A percentile compares a stretch with the other conserved stretches of the same genome.
Conservation (phyloP, 1,284 basidiomycete species). For the Dichomitus squalens region DNA sequence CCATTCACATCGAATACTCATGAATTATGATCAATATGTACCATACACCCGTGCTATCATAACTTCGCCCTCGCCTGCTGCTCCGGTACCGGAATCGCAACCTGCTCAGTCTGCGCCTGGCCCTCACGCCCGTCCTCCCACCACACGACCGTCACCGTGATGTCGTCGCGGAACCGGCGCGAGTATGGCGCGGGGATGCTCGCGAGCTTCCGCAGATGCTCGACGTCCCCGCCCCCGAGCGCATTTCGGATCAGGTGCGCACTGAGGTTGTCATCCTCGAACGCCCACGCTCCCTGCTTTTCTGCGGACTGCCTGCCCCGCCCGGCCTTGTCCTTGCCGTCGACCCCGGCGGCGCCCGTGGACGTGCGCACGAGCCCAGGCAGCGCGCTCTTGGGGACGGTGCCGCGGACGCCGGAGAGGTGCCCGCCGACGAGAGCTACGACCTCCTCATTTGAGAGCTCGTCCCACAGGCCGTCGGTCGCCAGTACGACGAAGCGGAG, state of each 20-base stretch:
- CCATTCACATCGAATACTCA: neutral
- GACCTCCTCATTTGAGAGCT: conserved; percentile 93
- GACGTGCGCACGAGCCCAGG: conserved; percentile 55
- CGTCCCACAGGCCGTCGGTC: conserved; percentile 86
- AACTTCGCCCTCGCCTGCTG: conserved; percentile 41
- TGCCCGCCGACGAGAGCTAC: conserved; percentile 89
- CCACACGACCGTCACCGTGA: conserved; percentile 88
- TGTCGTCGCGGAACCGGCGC: conserved; percentile 84
- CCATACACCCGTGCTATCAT: conserved; percentile 24
- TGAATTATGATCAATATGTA: conserved; percentile 24
- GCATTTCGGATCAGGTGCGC: conserved; percentile 95
- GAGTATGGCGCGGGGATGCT: conserved; percentile 86
- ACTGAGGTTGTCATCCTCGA: conserved; percentile 85
- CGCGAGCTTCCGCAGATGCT: conserved; percentile 67
- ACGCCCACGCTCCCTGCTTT: conserved; percentile 68
- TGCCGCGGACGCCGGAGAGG: conserved; percentile 72
- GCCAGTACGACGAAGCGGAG: conserved; percentile 69
- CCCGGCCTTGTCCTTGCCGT: conserved; percentile 58
- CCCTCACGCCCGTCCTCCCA: conserved; percentile 68
- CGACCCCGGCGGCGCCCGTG: conserved; percentile 55
- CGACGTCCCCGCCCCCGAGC: conserved; percentile 83
- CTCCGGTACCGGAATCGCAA: conserved; percentile 6
- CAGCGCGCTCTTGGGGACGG: conserved; percentile 59
- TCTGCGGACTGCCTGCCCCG: conserved; percentile 31
- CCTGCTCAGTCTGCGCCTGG: conserved; percentile 29